Evolutionary conservation across 2,329 filamentous ascomycete species (phyloP).

Genomic region (Uncinocarpus reesii): DNA sequence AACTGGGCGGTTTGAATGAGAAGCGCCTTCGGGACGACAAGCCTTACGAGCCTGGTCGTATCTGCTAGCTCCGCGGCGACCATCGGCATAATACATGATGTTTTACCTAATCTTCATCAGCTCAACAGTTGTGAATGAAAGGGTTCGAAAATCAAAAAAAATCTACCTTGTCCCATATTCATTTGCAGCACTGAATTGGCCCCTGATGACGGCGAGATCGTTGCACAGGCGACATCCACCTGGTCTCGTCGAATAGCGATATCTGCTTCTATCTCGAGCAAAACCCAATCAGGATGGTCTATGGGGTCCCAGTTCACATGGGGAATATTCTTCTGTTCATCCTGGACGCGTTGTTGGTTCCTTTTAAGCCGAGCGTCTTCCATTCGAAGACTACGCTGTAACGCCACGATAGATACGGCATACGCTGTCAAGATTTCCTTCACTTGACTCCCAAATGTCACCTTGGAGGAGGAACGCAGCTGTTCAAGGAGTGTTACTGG

Average conservation of each 20-base stretch:
- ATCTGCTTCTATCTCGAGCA: slow-evolving; percentile 57
- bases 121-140: background rate
- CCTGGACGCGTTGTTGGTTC: slow-evolving; percentile 16
- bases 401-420: slow-evolving; percentile 22
- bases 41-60: slow-evolving; percentile 40
- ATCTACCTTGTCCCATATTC: slow-evolving; percentile 54
- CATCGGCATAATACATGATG: slow-evolving; percentile 59
- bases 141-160: background rate
- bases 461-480: slow-evolving; percentile 27
- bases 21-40: slow-evolving; percentile 53
- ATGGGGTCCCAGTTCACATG: slow-evolving; percentile 50
- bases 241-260: slow-evolving; percentile 54
- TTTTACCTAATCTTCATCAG: slow-evolving; percentile 37
- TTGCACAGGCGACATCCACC: slow-evolving; percentile 52
- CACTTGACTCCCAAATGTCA: slow-evolving; percentile 8
- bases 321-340: slow-evolving; percentile 41
- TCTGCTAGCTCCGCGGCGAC: slow-evolving; percentile 48
- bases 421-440: slow-evolving; percentile 15
- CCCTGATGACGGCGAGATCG: slow-evolving; percentile 44
- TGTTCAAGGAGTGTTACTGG: slow-evolving; percentile 36
- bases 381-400: slow-evolving; percentile 26
- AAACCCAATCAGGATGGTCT: slow-evolving; percentile 50
- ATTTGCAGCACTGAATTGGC: slow-evolving; percentile 54
- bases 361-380: slow-evolving; percentile 10
- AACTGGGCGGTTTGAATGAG: slow-evolving; percentile 52